A percentile compares a stretch with the other conserved stretches of the same genome.
These are phyloP conservation scores for Trichosporon ovoides DNA, from an alignment of 1,284 basidiomycete species.

Conservation along the genomic window DNA sequence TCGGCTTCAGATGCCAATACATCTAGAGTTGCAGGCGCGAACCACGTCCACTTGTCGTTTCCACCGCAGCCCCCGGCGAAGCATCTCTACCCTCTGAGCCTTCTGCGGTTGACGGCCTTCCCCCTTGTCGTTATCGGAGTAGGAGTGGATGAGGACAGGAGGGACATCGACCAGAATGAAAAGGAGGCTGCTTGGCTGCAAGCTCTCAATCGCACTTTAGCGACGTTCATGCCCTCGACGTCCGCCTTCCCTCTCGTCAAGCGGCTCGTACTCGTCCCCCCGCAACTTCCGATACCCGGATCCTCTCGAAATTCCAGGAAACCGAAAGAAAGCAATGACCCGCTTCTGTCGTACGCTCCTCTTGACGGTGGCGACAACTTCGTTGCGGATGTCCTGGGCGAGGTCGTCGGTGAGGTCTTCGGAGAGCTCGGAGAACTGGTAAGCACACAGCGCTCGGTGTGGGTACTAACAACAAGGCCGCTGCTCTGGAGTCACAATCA, in stretches of 20 bases:
- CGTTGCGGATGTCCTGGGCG: conserved; percentile 75
- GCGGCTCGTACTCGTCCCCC: conserved; percentile 52
- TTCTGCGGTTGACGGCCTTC: conserved; percentile 38
- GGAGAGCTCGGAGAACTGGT: conserved; percentile 70
- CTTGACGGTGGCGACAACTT: conserved; percentile 51
- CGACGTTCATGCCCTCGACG: conserved; percentile 53
- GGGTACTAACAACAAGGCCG: conserved; percentile 31
- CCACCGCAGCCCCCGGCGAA: conserved; percentile 30
- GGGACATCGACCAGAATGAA: conserved; percentile 7
- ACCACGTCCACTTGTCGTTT: conserved; percentile 41
- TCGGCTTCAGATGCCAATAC: conserved; percentile 22
- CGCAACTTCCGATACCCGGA: conserved; percentile 19
- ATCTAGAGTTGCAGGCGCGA: conserved; percentile 30
- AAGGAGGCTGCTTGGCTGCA: conserved; percentile 15
- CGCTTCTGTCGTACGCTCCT: conserved; percentile 27
- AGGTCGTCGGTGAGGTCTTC: conserved; percentile 75
- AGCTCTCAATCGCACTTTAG: conserved; percentile 36
- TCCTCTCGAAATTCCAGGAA: neutral
- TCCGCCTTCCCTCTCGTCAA: conserved; percentile 67
- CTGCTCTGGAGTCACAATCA: conserved; percentile 44
- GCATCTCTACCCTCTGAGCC: conserved; percentile 37
- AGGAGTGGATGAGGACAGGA: conserved; percentile 23
- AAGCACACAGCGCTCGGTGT: conserved; percentile 10
- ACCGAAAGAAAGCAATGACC: neutral
- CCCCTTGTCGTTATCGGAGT: conserved; percentile 44